phyloP scores from a whole-genome alignment of 208 protist species.

The Phytomonas serpens region DNA sequence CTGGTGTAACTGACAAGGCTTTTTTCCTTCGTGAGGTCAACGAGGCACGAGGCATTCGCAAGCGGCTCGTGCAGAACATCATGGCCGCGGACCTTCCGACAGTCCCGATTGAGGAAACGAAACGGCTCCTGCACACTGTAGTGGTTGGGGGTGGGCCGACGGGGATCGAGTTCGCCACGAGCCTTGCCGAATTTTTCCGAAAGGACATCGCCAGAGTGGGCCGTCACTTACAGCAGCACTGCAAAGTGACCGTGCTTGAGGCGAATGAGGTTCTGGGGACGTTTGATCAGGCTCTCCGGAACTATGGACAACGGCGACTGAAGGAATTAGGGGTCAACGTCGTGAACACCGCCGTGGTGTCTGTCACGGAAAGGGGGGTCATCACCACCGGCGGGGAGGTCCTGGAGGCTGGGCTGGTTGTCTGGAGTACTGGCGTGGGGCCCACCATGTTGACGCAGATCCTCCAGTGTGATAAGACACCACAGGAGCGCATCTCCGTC shows the following conservation, averaged over 20 bases:
- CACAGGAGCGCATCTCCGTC: constrained; percentile 54
- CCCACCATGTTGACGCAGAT: constrained; percentile 65
- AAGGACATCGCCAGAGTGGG: constrained; percentile 76
- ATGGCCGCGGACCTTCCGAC: constrained; percentile 84
- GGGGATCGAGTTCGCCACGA: constrained; percentile 83
- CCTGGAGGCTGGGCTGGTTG: constrained; percentile 60
- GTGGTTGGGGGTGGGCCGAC: constrained; percentile 90
- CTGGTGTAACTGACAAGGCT: constrained; percentile 82
- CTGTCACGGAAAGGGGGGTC: constrained; percentile 65
- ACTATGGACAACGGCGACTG: constrained; percentile 68
- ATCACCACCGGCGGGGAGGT: constrained; percentile 58
- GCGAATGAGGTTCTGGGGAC: constrained; percentile 80
- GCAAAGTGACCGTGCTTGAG: constrained; percentile 85
- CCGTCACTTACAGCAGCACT: constrained; percentile 51
- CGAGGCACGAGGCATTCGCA: constrained; percentile 83
- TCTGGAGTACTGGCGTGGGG: constrained; percentile 86
- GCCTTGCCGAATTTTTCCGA: constrained; percentile 85
- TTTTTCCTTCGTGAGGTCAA: constrained; percentile 88
- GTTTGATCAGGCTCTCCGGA: constrained; percentile 75
- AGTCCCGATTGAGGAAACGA: constrained; percentile 57
- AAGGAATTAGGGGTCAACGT: constrained; percentile 58
- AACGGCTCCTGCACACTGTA: constrained; percentile 82
- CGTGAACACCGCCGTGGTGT: constrained; percentile 58
- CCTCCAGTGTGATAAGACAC: constrained; percentile 63
- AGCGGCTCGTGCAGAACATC: constrained; percentile 89